Evolutionary conservation across 2,329 filamentous ascomycete species (phyloP).

Genomic region (Colletotrichum endophyticum): DNA sequence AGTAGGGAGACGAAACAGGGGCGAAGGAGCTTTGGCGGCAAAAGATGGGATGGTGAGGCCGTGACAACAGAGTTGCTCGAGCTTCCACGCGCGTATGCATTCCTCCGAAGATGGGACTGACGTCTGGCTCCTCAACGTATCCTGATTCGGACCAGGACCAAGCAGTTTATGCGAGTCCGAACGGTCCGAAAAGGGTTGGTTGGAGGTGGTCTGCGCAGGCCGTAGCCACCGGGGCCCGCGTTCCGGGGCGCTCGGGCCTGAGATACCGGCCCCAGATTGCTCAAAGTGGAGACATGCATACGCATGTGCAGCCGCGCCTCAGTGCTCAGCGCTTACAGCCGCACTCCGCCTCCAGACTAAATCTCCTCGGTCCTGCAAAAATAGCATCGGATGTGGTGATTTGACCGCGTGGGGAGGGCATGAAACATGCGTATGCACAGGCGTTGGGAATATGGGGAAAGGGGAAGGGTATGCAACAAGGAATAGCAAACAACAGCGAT

Average conservation of each 20-base stretch:
- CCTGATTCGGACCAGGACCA: background rate
- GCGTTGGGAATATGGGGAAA: conserved; percentile 6
- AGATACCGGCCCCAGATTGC: background rate
- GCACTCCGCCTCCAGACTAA: conserved; percentile 13
- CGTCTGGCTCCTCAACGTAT: background rate
- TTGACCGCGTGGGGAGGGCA: background rate
- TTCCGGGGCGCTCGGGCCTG: background rate
- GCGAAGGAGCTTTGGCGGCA: background rate
- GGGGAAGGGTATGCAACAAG: background rate
- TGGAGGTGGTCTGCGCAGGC: background rate
- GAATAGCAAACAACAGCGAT: conserved; percentile 21
- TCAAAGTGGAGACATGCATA: background rate
- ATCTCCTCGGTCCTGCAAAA: conserved; percentile 14
- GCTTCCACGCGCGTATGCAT: background rate
- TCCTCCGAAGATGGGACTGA: background rate
- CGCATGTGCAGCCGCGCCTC: conserved; percentile 33
- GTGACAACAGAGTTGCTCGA: background rate
- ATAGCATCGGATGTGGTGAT: background rate
- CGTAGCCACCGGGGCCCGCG: background rate
- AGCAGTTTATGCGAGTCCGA: conserved; percentile 17
- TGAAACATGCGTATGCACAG: conserved; percentile 7
- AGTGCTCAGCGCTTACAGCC: conserved; percentile 35
- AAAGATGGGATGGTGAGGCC: conserved; percentile 1
- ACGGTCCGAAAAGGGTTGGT: background rate
- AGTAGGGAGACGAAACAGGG: background rate